Evolutionary conservation across 352 stramenopile genomes (phyloP).

Genomic region (Phytophthora melonis): DNA sequence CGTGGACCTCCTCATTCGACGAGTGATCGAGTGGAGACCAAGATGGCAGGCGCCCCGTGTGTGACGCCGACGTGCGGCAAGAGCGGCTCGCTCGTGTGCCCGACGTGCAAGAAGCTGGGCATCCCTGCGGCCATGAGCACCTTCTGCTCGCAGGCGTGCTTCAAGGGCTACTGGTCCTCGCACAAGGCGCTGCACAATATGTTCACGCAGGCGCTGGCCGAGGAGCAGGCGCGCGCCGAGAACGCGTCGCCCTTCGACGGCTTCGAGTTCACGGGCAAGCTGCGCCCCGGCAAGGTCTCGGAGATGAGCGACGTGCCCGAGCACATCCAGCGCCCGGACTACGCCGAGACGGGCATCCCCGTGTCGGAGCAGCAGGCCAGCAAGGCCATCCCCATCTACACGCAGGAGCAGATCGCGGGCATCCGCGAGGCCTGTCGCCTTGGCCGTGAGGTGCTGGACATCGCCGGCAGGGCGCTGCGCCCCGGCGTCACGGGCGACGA

Average conservation of each 20-base stretch:
- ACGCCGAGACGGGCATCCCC: slow-evolving; percentile 87
- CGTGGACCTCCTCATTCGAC: slow-evolving; percentile 24
- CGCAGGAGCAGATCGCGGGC: slow-evolving; percentile 92
- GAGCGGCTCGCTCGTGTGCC: slow-evolving; percentile 87
- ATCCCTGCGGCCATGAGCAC: slow-evolving; percentile 86
- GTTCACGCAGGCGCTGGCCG: slow-evolving; percentile 69
- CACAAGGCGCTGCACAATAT: slow-evolving; percentile 98
- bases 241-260: slow-evolving; percentile 57
- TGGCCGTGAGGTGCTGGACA: slow-evolving; percentile 96
- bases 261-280: slow-evolving; percentile 84
- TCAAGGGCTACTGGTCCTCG: slow-evolving; percentile 95
- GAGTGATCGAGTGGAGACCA: slow-evolving; percentile 31
- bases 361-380: slow-evolving; percentile 70
- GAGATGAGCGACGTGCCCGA: slow-evolving; percentile 77
- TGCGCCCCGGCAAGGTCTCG: slow-evolving; percentile 86
- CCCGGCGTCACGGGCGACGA: slow-evolving; percentile 96
- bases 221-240: slow-evolving; percentile 38
- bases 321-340: slow-evolving; percentile 90
- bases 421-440: slow-evolving; percentile 92
- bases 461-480: slow-evolving; percentile 89
- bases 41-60: slow-evolving; percentile 50
- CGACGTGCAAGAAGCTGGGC: slow-evolving; percentile 92
- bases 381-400: slow-evolving; percentile 95
- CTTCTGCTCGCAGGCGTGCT: slow-evolving; percentile 97
- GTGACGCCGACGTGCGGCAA: slow-evolving; percentile 84